phyloP scores from a whole-genome alignment of 768 basidiomycete genomes.

The Albatrellus ellisii region DNA sequence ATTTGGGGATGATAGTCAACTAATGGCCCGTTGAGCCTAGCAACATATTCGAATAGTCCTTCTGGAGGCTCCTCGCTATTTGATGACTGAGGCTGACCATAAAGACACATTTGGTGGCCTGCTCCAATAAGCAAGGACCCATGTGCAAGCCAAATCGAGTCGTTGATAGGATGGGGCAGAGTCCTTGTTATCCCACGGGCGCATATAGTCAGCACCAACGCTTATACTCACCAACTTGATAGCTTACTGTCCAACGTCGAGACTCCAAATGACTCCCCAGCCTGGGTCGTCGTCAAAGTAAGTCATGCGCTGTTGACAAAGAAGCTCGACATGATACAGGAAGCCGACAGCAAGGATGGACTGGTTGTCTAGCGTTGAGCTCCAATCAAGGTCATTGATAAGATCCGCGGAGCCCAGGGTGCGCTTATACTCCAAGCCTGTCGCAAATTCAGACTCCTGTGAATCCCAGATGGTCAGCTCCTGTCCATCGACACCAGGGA shows the following conservation, averaged over 20 bases:
- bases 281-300: slow-evolving; percentile 77
- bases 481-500: slow-evolving; percentile 42
- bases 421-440: slow-evolving; percentile 68
- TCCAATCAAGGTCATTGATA: slow-evolving; percentile 86
- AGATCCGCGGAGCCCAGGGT: slow-evolving; percentile 37
- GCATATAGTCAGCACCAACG: not conserved
- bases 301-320: slow-evolving; percentile 88
- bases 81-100: slow-evolving; percentile 32
- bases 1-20: slow-evolving; percentile 91
- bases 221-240: too few relatives aligned
- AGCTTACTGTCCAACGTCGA: slow-evolving; percentile 61
- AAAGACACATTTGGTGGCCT: slow-evolving; percentile 76
- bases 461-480: slow-evolving; percentile 97
- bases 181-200: slow-evolving; percentile 16
- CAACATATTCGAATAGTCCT: slow-evolving; percentile 74
- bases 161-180: slow-evolving; percentile 66
- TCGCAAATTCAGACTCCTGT: slow-evolving; percentile 84
- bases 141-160: slow-evolving; percentile 84
- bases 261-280: slow-evolving; percentile 59
- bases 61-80: slow-evolving; percentile 19
- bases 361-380: slow-evolving; percentile 77
- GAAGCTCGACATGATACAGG: slow-evolving; percentile 59
- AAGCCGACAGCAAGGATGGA: slow-evolving; percentile 90
- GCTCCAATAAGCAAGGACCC: slow-evolving; percentile 75
- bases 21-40: slow-evolving; percentile 72